A percentile compares a stretch with the other conserved stretches of the same genome.
These are phyloP conservation scores for Trapa incisa DNA, from an alignment of 345 rosid genomes.

Conservation along the genomic window DNA sequence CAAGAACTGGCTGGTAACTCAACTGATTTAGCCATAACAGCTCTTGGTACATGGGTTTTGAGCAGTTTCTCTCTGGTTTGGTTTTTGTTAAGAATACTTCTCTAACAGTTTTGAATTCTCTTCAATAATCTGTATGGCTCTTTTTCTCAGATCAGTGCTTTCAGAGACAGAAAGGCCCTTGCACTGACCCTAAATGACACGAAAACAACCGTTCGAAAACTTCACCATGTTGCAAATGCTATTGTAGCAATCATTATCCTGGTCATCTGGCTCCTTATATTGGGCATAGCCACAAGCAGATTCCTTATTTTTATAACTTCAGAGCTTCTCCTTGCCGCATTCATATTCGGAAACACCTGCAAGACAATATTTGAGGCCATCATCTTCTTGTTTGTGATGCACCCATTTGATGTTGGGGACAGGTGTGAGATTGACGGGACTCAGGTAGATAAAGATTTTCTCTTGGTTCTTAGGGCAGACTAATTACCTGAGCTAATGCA, in stretches of 20 bases:
- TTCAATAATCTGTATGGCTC: not conserved
- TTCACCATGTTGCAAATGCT: slow-evolving; percentile 55
- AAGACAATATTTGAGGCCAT: slow-evolving; percentile 76
- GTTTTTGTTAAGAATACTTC: too few relatives aligned
- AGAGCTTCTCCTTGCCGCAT: slow-evolving; percentile 65
- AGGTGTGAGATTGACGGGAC: slow-evolving; percentile 75
- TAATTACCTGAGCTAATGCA: too few relatives aligned
- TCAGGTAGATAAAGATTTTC: slow-evolving; percentile 35
- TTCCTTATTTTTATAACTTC: slow-evolving; percentile 55
- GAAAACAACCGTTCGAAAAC: slow-evolving; percentile 85
- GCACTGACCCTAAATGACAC: slow-evolving; percentile 87
- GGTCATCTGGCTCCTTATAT: slow-evolving; percentile 60
- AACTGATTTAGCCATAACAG: slow-evolving; percentile 7
- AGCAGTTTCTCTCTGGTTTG: not conserved
- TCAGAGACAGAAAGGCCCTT: slow-evolving; percentile 87
- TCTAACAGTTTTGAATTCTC: not conserved
- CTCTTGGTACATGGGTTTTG: not conserved
- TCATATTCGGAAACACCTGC: slow-evolving; percentile 85
- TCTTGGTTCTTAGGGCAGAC: not conserved
- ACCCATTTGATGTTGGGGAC: slow-evolving; percentile 95
- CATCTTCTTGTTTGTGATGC: slow-evolving; percentile 80
- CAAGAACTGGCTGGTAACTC: slow-evolving; percentile 13
- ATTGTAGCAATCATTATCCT: slow-evolving; percentile 29
- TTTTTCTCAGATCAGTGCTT: slow-evolving; percentile 52
- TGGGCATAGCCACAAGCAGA: slow-evolving; percentile 61